Conservation (phyloP, 1,284 basidiomycete genomes). For the Ustilago hordei region DNA sequence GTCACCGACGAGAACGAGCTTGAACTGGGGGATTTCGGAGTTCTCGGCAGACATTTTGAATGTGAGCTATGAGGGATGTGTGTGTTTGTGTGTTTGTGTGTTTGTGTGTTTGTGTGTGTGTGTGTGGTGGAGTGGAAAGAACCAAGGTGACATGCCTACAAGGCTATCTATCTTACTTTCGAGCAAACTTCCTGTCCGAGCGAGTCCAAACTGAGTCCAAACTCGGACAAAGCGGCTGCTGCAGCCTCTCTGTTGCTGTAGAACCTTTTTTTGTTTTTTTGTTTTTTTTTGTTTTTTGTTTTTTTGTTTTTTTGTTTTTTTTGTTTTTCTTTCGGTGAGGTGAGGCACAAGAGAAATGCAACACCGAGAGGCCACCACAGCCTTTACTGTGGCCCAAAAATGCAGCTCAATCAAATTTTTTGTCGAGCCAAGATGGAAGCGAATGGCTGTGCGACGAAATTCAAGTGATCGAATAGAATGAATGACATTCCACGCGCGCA, state of each 20-base stretch:
- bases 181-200: slow-evolving; percentile 11
- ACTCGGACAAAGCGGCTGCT: not conserved
- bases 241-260: not conserved
- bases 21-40: slow-evolving; percentile 85
- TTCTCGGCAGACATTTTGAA: slow-evolving; percentile 45
- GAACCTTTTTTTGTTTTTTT: slow-evolving; percentile 8
- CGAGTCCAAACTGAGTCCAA: not conserved
- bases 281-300: slow-evolving; percentile 4
- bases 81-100: slow-evolving; percentile 2
- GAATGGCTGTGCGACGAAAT: slow-evolving; percentile 21
- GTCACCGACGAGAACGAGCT: slow-evolving; percentile 98
- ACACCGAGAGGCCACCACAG: slow-evolving; percentile 14
- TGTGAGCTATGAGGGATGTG: not conserved
- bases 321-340: slow-evolving; percentile 7
- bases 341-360: slow-evolving; percentile 11
- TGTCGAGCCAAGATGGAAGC: slow-evolving; percentile 16
- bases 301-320: not conserved
- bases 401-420: slow-evolving; percentile 38
- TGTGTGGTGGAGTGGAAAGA: not conserved
- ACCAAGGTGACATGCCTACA: slow-evolving; percentile 9
- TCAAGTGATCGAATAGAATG: slow-evolving; percentile 42
- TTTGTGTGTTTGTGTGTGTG: slow-evolving; percentile 3
- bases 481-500: slow-evolving; percentile 38
- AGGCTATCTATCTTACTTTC: slow-evolving; percentile 13
- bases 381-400: not conserved